Evolutionary conservation across 148 eudicot genomes (phyloP).

Genomic region (Cornus kousa): DNA sequence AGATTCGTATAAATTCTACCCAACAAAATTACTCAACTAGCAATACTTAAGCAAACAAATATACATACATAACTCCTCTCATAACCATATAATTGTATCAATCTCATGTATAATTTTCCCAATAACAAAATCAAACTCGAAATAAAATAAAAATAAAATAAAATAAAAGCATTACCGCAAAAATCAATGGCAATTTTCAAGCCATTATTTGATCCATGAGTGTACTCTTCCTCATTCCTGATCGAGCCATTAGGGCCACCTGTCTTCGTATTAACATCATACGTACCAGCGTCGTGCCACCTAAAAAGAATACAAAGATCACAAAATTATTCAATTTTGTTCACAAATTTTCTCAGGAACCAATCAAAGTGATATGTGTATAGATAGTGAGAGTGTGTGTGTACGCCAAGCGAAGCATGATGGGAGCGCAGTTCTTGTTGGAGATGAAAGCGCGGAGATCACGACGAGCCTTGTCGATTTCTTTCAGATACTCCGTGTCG

Average conservation of each 20-base stretch:
- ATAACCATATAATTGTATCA: no score
- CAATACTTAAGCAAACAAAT: no score
- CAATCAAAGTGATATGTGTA: background rate
- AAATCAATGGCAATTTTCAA: background rate
- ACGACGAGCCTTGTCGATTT: conserved; percentile 90
- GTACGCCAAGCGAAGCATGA: conserved; percentile 98
- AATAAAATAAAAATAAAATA: no score
- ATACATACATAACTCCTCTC: no score
- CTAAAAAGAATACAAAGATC: conserved; percentile 27
- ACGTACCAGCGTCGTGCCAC: conserved; percentile 99
- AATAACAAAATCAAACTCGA: no score
- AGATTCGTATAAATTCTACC: no score
- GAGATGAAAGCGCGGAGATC: conserved; percentile 91
- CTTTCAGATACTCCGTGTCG: conserved; percentile 71
- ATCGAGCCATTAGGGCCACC: conserved; percentile 97
- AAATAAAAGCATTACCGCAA: background rate
- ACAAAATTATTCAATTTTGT: background rate
- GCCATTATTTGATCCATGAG: conserved; percentile 52
- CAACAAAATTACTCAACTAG: no score
- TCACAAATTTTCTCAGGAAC: background rate
- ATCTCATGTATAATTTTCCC: no score
- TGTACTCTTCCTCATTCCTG: conserved; percentile 68
- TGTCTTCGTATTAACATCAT: conserved; percentile 78
- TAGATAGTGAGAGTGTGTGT: conserved; percentile 2
- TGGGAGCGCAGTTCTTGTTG: conserved; percentile 83